phyloP scores from a whole-genome alignment of 176 grass and related monocot species.

The Aegilops tauschii region DNA sequence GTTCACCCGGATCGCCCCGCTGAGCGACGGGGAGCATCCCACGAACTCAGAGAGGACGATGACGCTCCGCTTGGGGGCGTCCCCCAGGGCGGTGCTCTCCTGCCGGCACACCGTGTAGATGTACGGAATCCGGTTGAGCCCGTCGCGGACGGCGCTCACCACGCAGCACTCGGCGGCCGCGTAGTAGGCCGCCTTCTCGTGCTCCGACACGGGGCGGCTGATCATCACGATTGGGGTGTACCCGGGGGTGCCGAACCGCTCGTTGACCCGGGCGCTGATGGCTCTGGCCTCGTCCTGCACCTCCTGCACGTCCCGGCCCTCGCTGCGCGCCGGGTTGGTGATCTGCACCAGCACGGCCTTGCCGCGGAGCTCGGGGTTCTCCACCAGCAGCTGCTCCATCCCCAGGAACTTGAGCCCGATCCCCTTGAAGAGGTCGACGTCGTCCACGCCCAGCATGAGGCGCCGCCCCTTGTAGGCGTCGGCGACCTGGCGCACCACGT shows the following conservation, averaged over 20 bases:
- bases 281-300: slow-evolving; percentile 62
- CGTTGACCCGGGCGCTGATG: slow-evolving; percentile 78
- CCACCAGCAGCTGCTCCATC: slow-evolving; percentile 80
- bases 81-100: slow-evolving; percentile 44
- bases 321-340: slow-evolving; percentile 78
- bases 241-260: slow-evolving; percentile 57
- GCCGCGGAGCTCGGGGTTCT: slow-evolving; percentile 59
- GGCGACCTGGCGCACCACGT: slow-evolving; percentile 36
- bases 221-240: slow-evolving; percentile 74
- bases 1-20: slow-evolving; percentile 83
- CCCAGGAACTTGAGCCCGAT: slow-evolving; percentile 94
- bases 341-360: slow-evolving; percentile 81
- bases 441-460: slow-evolving; percentile 86
- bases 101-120: slow-evolving; percentile 92
- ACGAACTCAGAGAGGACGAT: slow-evolving; percentile 92
- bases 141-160: slow-evolving; percentile 80
- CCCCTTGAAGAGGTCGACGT: slow-evolving; percentile 92
- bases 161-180: slow-evolving; percentile 80
- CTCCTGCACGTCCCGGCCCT: slow-evolving; percentile 86
- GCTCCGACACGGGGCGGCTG: slow-evolving; percentile 38
- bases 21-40: slow-evolving; percentile 86
- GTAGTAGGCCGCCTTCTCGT: slow-evolving; percentile 88
- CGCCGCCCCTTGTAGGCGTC: slow-evolving; percentile 57
- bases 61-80: slow-evolving; percentile 59
- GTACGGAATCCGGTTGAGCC: slow-evolving; percentile 89